Base-by-base conservation (phyloP, 345 rosid species). In the Toxicodendron radicans region DNA sequence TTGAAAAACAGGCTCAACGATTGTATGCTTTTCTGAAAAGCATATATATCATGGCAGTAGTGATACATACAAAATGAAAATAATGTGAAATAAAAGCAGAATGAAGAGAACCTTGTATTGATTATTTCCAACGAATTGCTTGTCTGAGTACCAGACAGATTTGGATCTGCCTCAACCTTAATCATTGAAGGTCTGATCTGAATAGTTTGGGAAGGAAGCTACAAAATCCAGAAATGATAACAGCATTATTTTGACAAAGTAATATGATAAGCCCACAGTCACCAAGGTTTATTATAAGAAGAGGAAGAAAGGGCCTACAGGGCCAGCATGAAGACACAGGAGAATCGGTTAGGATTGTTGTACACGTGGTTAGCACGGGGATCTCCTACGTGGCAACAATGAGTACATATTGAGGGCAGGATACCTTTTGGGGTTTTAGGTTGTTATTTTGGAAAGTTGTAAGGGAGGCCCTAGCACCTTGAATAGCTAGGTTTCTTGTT, bases 101-200 rank as follows among this genome's bases (percentile, higher is more conserved):
- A 70, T 13, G 65, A 68, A 20, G 9, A 10, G 57, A 82, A 94
- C 97, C 97, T 89, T 73, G 88, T 92, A 5, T 13, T 63, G 71
- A 89, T 93, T 62, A 94, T 84, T 81, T 92, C 99, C 16, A 94
- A 4, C 13, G 99, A 70, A 60, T 83, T 77, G 18, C 43, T 64
- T 2, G 90, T 79, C 70, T 46, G 69, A 46, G 54, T 18, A 62
- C 75, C 66, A 60, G 81, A 60, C 52, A 78, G 58, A 23, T 66
- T 6, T 43, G 60, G 56, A 84, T 87, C 92, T 32, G 73, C 51
- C 4, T 75, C 3, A 61, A 89, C 97, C 78, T 92, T 94, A 59
- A 87, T 77, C 98, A 92, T 94, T 38, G 97, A 89, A 0, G 49
- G 83, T 51, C 95, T 84, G 64, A 92, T 80, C 17, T 79, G 79